phyloP scores from a whole-genome alignment of 2,329 filamentous ascomycete species.

The Aspergillus oerlinghausenensis region DNA sequence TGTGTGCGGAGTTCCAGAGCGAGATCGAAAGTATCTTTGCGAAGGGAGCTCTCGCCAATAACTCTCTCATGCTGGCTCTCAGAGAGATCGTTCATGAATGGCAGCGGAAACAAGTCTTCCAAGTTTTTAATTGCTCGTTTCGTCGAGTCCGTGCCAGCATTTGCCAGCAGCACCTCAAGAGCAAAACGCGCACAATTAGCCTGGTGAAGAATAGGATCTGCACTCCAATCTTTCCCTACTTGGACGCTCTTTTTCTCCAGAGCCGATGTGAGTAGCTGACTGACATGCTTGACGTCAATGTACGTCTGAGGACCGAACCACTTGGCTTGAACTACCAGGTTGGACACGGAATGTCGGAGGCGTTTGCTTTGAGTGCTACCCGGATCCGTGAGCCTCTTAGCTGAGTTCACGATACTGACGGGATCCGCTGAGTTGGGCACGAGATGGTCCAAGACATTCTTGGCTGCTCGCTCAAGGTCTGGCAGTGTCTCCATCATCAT shows the following conservation, averaged over 20 bases:
- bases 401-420: conserved; percentile 23
- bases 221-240: conserved; percentile 25
- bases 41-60: conserved; percentile 38
- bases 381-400: conserved; percentile 27
- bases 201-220: conserved; percentile 36
- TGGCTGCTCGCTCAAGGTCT: conserved; percentile 32
- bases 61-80: conserved; percentile 5
- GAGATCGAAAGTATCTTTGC: conserved; percentile 43
- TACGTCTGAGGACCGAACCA: conserved; percentile 30
- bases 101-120: conserved; percentile 29
- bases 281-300: conserved; percentile 31
- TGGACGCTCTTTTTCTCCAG: conserved; percentile 12
- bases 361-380: conserved; percentile 25
- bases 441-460: conserved; percentile 34
- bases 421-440: conserved; percentile 24
- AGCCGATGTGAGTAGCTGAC: conserved; percentile 26
- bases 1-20: conserved; percentile 54
- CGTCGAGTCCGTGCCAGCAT: conserved; percentile 14
- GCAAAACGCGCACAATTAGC: conserved; percentile 43
- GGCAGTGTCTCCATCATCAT: conserved; percentile 38
- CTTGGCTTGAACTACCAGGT: conserved; percentile 22
- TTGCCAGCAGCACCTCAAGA: conserved; percentile 33
- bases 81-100: conserved; percentile 31
- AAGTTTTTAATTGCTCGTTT: conserved; percentile 25
- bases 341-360: conserved; percentile 19